Base-by-base conservation (phyloP, 495 filamentous ascomycete genomes). In the Penicillium argentinense region DNA sequence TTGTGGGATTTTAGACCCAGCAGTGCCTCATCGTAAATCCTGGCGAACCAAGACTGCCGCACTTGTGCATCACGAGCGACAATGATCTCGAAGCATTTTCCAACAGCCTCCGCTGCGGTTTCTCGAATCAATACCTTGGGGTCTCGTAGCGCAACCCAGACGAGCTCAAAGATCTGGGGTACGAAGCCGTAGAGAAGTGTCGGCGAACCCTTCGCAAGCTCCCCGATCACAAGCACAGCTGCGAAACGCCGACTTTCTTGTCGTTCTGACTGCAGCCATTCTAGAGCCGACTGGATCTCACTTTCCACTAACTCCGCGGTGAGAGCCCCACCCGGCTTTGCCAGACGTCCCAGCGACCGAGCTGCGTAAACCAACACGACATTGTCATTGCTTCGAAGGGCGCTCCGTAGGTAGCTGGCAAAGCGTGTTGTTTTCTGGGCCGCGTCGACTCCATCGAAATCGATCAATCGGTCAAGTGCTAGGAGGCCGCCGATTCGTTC, bases 221-320 rank as follows among this genome's bases (percentile, higher is more conserved):
- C 92, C 26, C 89, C 80, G 25, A 99, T 82, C 14, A 93, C 83
- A 13, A 99, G 76, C 17, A 96, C 92, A 4, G 93, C 92, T 24
- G 87, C 87, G 64, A 95, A 97, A 30, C 93, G 81, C 52, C 93
- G 76, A 51, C 88, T 89, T 69, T 99, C 93, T 56, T 93, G 84
- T 19, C 92, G 80, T 52, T 97, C 95, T n/a, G 87, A 86, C 57
- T 97, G 92, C 37, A 99, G 76, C 87, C 88, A 96, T 71, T 99
- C 93, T 29, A 97, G 71, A 0, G 93, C 91, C 7, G 88, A 87
- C 60, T 96, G 91, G 30, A 97, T 89, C 63, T 99, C 95, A 47
- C 90, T 88, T 55, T 99, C 93, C 29, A 99, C 95, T 30, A 99
- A 73, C 68, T 97, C 95, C 2, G 93, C 93, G 27, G 95, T 96